Evolutionary conservation across 495 filamentous ascomycete species (phyloP).

Genomic region (Lasiosphaeria hispida): DNA sequence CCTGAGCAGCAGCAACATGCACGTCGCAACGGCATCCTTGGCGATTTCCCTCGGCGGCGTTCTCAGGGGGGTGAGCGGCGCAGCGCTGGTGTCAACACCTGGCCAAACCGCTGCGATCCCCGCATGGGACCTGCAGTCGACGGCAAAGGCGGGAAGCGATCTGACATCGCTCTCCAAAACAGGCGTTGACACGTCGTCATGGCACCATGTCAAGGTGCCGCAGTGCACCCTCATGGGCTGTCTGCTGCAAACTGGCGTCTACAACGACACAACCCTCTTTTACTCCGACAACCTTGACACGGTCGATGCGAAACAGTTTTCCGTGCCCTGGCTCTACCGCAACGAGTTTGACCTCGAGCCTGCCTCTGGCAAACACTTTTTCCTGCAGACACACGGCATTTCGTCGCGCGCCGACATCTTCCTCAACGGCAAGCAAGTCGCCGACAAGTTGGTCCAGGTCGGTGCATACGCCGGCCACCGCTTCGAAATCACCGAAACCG

Average conservation of each 20-base stretch:
- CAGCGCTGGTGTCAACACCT: constrained; percentile 10
- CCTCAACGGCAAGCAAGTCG: constrained; percentile 57
- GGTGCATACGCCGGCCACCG: constrained; percentile 57
- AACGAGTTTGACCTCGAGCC: constrained; percentile 49
- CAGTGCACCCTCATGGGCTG: constrained; percentile 59
- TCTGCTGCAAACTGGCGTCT: constrained; percentile 52
- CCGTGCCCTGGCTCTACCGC: constrained; percentile 61
- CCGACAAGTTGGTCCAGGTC: constrained; percentile 44
- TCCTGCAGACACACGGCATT: constrained; percentile 58
- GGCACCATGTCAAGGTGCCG: constrained; percentile 49
- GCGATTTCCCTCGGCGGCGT: too few species aligned
- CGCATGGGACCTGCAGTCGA: constrained; percentile 56
- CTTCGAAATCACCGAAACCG: constrained; percentile 51
- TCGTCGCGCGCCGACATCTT: constrained; percentile 60
- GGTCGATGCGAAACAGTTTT: constrained; percentile 47
- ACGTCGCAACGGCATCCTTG: too few species aligned
- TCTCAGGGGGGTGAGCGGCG: not conserved
- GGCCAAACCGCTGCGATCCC: constrained; percentile 49
- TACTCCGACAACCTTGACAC: constrained; percentile 54
- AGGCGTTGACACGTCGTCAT: constrained; percentile 48
- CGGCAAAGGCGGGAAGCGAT: constrained; percentile 35
- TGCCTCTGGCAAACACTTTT: constrained; percentile 43
- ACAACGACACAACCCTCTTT: constrained; percentile 56
- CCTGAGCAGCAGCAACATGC: too few species aligned
- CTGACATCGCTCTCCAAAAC: constrained; percentile 44